Evolutionary conservation across 441 rosid species (phyloP).

Genomic region (Brassica hybrid): DNA sequence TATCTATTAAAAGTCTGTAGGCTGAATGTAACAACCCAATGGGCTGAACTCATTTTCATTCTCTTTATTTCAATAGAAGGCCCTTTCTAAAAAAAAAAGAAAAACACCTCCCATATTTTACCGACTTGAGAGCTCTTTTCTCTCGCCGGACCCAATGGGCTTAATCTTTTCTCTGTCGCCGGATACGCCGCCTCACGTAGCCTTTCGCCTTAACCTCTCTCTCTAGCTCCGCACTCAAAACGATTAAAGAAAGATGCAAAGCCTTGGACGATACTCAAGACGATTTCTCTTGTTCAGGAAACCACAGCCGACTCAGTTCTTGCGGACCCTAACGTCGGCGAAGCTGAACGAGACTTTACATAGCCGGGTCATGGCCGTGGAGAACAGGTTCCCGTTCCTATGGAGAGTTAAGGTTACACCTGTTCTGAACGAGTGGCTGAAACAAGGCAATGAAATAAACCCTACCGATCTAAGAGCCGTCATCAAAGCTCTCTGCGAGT

Average conservation of each 20-base stretch:
- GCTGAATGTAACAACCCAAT: no score
- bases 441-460: constrained; percentile 15
- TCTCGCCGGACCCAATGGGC: no score
- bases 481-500: constrained; percentile 18
- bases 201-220: no score
- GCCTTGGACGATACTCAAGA: constrained; percentile 20
- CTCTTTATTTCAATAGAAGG: no score
- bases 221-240: no score
- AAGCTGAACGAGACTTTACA: constrained; percentile 15
- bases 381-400: background rate
- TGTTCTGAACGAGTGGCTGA: constrained; percentile 16
- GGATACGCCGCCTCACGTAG: no score
- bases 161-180: no score
- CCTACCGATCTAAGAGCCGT: constrained; percentile 23
- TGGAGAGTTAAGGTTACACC: constrained; percentile 15
- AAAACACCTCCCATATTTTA: no score
- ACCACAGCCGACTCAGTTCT: constrained; percentile 6
- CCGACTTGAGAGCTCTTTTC: no score
- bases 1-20: no score
- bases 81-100: no score
- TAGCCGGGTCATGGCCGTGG: constrained; percentile 4
- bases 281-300: background rate
- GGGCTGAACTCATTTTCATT: no score
- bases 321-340: constrained; percentile 3
- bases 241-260: background rate